Evolutionary conservation across 352 stramenopile genomes (phyloP), one percentile per base, ranked within the genome.

Genomic region (Phytopythium montanum): DNA sequence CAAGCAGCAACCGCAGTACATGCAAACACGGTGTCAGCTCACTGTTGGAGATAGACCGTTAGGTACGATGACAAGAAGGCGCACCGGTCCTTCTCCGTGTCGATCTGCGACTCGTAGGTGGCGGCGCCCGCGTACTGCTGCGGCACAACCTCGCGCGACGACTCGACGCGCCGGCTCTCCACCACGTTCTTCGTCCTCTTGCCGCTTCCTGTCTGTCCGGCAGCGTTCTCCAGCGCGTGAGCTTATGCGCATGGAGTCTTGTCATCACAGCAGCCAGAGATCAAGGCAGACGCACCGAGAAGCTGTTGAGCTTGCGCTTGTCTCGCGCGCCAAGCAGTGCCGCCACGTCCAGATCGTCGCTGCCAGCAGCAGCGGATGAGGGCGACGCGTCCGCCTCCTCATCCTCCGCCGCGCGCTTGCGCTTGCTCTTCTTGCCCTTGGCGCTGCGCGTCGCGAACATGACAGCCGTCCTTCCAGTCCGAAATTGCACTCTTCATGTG

Each of bases 51-150:
- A 29, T 19, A 2, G 12, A 14, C 18, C 28, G 19, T 25, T 7
- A 19, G 26, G 29, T 46, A 10, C 29, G 16, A 14, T 13, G 34
- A 33, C 29, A 25, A 52, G n/a, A n/a, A 38, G 0, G 33, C 50
- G 14, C 66, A 87, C 81, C 80, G 68, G 64, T 94, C 85, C 28
- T 75, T 86, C 60, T 79, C 82, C 42, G 85, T 94, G 66, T 94
- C 85, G 46, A 94, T 94, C 66, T 94, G 80, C 16, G 64, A 81
- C 67, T 94, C 85, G 59, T 94, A 92, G 34, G 85, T 94, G 54
- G 85, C 85, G 48, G 91, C 85, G 16, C 85, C 85, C 26, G 85
- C 85, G 67, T 92, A 94, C 45, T 85, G 65, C 56, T 92, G 79
- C 25, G 80, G 85, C 19, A 92, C 82, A 46, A 91, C 76, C 63